Evolutionary conservation across 2,329 filamentous ascomycete genomes (phyloP).

Genomic region (Scolecobasidium constrictum): DNA sequence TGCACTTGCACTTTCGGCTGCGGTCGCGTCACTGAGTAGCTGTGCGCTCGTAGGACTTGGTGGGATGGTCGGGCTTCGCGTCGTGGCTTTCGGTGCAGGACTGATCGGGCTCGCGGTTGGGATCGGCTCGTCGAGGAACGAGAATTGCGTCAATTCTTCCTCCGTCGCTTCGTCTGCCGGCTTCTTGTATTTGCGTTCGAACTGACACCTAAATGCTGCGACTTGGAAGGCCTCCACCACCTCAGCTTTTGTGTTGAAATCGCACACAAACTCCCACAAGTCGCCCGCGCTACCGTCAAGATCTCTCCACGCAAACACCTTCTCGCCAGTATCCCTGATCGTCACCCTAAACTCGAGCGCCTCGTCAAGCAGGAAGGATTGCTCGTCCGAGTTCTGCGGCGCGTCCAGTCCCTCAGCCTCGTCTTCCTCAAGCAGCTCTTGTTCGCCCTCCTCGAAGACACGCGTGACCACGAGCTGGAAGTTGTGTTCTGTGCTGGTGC

Average conservation of each 20-base stretch:
- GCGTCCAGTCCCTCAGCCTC: constrained; percentile 56
- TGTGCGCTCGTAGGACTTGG: constrained; percentile 21
- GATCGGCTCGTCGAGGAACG: constrained; percentile 57
- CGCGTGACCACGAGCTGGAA: constrained; percentile 95
- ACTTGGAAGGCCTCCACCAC: constrained; percentile 73
- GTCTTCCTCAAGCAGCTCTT: constrained; percentile 80
- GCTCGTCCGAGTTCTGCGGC: constrained; percentile 87
- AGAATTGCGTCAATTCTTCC: constrained; percentile 70
- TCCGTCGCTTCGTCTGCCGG: constrained; percentile 71
- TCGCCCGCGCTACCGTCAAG: constrained; percentile 88
- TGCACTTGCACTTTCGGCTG: constrained; percentile 27
- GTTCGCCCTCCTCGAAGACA: constrained; percentile 95
- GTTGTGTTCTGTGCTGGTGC: constrained; percentile 89
- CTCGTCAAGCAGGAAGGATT: constrained; percentile 92
- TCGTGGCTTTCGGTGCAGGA: constrained; percentile 32
- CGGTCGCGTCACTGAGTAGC: constrained; percentile 14
- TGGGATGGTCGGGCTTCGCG: constrained; percentile 22
- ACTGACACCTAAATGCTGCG: constrained; percentile 85
- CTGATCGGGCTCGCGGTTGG: constrained; percentile 46
- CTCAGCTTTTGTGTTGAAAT: constrained; percentile 55
- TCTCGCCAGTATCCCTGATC: constrained; percentile 66
- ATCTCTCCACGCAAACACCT: constrained; percentile 88
- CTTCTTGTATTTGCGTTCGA: constrained; percentile 87
- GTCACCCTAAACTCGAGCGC: constrained; percentile 78
- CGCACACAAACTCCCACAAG: constrained; percentile 97